Conservation (phyloP, 768 basidiomycete genomes). For the Serendipita indica region DNA sequence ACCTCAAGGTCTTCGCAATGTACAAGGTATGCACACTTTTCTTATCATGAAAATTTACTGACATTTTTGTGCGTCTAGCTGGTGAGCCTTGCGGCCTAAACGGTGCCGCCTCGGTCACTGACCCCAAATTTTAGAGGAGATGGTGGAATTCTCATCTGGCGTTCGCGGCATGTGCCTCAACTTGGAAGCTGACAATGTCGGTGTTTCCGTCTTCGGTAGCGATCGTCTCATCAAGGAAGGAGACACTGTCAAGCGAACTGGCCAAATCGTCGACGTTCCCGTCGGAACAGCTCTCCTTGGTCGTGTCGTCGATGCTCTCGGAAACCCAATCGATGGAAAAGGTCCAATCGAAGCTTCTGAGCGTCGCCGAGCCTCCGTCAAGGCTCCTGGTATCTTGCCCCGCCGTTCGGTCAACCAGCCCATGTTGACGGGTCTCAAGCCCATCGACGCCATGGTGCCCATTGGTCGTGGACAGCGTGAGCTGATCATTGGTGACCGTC, state of each 20-base stretch:
- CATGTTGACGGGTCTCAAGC: slow-evolving; percentile 99
- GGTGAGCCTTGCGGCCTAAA: slow-evolving; percentile 16
- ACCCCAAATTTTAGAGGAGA: slow-evolving; percentile 60
- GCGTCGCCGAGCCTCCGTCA: slow-evolving; percentile 93
- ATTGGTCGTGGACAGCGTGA: slow-evolving; percentile 99
- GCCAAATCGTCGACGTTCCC: slow-evolving; percentile 99
- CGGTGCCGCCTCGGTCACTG: background rate
- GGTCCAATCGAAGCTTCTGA: slow-evolving; percentile 88
- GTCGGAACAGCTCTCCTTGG: slow-evolving; percentile 95
- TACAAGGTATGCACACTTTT: slow-evolving; percentile 55
- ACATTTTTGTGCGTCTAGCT: slow-evolving; percentile 14
- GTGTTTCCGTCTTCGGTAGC: slow-evolving; percentile 99
- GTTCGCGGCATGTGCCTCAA: slow-evolving; percentile 99
- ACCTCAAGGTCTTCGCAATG: slow-evolving; percentile 69
- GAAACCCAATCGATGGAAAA: slow-evolving; percentile 99
- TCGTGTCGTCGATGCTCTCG: slow-evolving; percentile 98
- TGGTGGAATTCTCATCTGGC: slow-evolving; percentile 99
- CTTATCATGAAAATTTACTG: slow-evolving; percentile 8
- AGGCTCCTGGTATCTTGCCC: slow-evolving; percentile 98
- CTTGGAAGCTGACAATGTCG: slow-evolving; percentile 99
- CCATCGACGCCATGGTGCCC: slow-evolving; percentile 99
- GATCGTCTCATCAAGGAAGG: slow-evolving; percentile 99
- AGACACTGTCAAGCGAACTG: slow-evolving; percentile 99
- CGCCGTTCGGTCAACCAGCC: slow-evolving; percentile 99
- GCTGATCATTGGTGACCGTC: slow-evolving; percentile 99